These are phyloP conservation scores for Aphelidium insulamus DNA, from an alignment of 371 early-diverging fungal species.

Conservation along the genomic window DNA sequence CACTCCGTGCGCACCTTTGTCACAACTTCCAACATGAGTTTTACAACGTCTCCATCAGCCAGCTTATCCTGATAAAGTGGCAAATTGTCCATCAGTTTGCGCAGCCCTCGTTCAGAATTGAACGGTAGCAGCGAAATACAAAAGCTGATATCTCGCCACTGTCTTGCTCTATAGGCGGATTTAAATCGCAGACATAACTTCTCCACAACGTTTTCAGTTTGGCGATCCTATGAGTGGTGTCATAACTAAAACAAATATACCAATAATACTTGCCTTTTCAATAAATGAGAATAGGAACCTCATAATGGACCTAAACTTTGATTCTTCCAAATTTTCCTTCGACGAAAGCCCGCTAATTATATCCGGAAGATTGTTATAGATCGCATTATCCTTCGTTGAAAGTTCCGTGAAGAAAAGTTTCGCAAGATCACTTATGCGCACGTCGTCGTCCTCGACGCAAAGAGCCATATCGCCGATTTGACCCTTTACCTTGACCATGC, in stretches of 20 bases:
- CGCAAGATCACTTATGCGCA: slow-evolving; percentile 66
- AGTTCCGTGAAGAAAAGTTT: slow-evolving; percentile 87
- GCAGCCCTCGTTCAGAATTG: slow-evolving; percentile 57
- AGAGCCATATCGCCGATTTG: slow-evolving; percentile 91
- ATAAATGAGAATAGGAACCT: slow-evolving; percentile 81
- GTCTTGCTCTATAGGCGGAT: slow-evolving; percentile 39
- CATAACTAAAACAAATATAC: slow-evolving; percentile 2
- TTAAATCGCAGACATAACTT: slow-evolving; percentile 82
- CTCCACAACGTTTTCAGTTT: slow-evolving; percentile 77
- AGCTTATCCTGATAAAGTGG: slow-evolving; percentile 71
- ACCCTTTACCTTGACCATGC: slow-evolving; percentile 95
- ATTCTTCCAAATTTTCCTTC: slow-evolving; percentile 35
- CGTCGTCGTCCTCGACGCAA: slow-evolving; percentile 70
- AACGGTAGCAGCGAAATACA: slow-evolving; percentile 70
- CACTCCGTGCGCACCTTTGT: slow-evolving; percentile 11
- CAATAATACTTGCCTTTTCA: slow-evolving; percentile 29
- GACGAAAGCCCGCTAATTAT: slow-evolving; percentile 72
- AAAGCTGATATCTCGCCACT: slow-evolving; percentile 78
- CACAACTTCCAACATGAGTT: slow-evolving; percentile 15
- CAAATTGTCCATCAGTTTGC: slow-evolving; percentile 52
- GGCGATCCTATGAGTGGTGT: slow-evolving; percentile 64
- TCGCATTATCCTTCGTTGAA: slow-evolving; percentile 83
- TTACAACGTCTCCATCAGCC: slow-evolving; percentile 40
- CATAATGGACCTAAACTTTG: slow-evolving; percentile 66
- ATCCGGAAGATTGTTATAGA: slow-evolving; percentile 93